These are phyloP conservation scores for Gynandropsis gynandra DNA, from an alignment of 345 rosid species.

Conservation along the genomic window DNA sequence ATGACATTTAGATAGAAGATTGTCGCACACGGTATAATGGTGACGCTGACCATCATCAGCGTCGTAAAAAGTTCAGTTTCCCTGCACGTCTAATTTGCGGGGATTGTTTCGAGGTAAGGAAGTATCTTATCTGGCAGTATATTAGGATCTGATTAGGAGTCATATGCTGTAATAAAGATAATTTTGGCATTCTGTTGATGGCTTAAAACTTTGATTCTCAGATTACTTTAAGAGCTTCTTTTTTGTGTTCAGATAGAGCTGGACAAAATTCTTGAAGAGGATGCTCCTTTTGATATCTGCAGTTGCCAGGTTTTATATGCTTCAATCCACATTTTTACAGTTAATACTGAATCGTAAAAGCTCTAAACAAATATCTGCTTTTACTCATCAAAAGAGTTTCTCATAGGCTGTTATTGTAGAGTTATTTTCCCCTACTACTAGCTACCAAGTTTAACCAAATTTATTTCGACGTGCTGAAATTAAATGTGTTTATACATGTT, in stretches of 20 bases:
- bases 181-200: background rate
- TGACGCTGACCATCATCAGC: slow-evolving; percentile 91
- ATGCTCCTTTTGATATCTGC: slow-evolving; percentile 92
- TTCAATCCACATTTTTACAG: background rate
- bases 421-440: too few relatives aligned
- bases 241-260: slow-evolving; percentile 52
- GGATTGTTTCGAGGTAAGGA: slow-evolving; percentile 85
- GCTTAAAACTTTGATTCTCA: too few relatives aligned
- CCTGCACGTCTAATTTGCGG: slow-evolving; percentile 92
- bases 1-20: slow-evolving; percentile 70
- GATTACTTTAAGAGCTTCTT: too few relatives aligned
- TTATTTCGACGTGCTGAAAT: background rate
- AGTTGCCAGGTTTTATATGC: slow-evolving; percentile 80
- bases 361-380: slow-evolving; percentile 6
- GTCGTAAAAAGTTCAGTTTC: slow-evolving; percentile 82
- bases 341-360: background rate
- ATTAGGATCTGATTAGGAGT: background rate
- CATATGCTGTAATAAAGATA: background rate
- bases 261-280: slow-evolving; percentile 83
- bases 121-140: background rate
- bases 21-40: slow-evolving; percentile 95
- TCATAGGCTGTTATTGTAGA: background rate
- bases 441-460: background rate
- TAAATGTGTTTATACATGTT: background rate
- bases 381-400: background rate